Conservation (phyloP, 768 basidiomycete genomes). For the Lactarius evosmus region DNA sequence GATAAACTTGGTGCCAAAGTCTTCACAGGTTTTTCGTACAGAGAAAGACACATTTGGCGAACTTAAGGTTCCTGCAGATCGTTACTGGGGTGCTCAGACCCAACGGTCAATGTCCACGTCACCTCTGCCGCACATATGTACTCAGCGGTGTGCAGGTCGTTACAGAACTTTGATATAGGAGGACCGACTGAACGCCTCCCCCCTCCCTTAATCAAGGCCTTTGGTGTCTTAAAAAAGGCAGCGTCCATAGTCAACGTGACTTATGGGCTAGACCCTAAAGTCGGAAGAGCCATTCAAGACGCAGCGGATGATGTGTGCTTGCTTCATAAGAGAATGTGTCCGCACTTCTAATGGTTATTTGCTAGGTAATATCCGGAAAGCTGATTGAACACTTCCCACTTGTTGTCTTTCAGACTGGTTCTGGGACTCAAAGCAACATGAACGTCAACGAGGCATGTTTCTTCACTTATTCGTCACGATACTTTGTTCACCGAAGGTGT, state of each 20-base stretch:
- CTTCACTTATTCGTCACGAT: neutral
- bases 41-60: conserved; percentile 97
- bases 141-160: conserved; percentile 52
- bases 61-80: conserved; percentile 79
- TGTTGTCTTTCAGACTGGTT: conserved; percentile 99
- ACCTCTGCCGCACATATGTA: neutral
- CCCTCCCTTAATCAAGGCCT: conserved; percentile 94
- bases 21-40: conserved; percentile 57
- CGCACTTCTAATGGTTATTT: conserved; percentile 12
- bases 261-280: conserved; percentile 87
- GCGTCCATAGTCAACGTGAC: conserved; percentile 85
- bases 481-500: neutral
- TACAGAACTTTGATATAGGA: conserved; percentile 98
- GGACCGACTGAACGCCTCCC: conserved; percentile 92
- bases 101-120: conserved; percentile 58
- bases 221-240: conserved; percentile 96
- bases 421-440: conserved; percentile 99
- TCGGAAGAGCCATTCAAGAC: conserved; percentile 84
- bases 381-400: conserved; percentile 94
- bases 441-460: conserved; percentile 82
- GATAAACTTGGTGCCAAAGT: conserved; percentile 32
- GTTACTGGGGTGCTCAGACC: conserved; percentile 98
- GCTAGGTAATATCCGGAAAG: conserved; percentile 94
- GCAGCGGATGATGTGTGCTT: conserved; percentile 86
- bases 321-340: neutral